A percentile compares a stretch with the other conserved stretches of the same genome.
These are phyloP conservation scores for Lolium rigidum DNA, from an alignment of 176 grass and related monocot genomes.

Conservation along the genomic window DNA sequence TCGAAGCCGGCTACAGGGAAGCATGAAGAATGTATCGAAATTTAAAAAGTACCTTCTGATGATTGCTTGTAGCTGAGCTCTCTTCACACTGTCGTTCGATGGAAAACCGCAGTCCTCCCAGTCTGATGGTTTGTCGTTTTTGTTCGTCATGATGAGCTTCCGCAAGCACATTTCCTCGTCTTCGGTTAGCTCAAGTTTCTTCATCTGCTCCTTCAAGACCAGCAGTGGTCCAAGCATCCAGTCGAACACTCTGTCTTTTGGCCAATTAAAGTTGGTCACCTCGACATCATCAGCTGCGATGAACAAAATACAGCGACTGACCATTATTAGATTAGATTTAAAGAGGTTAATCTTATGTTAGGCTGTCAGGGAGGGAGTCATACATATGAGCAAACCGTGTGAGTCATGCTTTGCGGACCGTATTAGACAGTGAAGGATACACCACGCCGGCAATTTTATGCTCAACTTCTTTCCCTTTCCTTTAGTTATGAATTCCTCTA, in stretches of 20 bases:
- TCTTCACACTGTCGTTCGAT: slow-evolving; percentile 62
- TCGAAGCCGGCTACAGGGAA: too few species aligned
- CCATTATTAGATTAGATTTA: too few species aligned
- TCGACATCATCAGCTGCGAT: slow-evolving; percentile 82
- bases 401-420: slow-evolving; percentile 71
- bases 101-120: slow-evolving; percentile 71
- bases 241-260: slow-evolving; percentile 73
- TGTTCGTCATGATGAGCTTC: slow-evolving; percentile 72
- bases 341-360: neutral
- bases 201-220: slow-evolving; percentile 83
- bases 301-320: neutral
- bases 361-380: neutral
- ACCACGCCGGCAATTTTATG: slow-evolving; percentile 76
- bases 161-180: slow-evolving; percentile 70
- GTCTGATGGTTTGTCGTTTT: slow-evolving; percentile 67
- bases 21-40: neutral
- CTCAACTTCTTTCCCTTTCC: slow-evolving; percentile 81
- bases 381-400: slow-evolving; percentile 78
- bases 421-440: slow-evolving; percentile 84
- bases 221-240: slow-evolving; percentile 84
- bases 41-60: slow-evolving; percentile 72
- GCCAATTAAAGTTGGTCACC: slow-evolving; percentile 81
- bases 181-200: slow-evolving; percentile 63
- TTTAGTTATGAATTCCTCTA: slow-evolving; percentile 66
- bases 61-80: slow-evolving; percentile 79